Evolutionary conservation across 1,284 basidiomycete species (phyloP).

Genomic region (Abortiporus biennis): DNA sequence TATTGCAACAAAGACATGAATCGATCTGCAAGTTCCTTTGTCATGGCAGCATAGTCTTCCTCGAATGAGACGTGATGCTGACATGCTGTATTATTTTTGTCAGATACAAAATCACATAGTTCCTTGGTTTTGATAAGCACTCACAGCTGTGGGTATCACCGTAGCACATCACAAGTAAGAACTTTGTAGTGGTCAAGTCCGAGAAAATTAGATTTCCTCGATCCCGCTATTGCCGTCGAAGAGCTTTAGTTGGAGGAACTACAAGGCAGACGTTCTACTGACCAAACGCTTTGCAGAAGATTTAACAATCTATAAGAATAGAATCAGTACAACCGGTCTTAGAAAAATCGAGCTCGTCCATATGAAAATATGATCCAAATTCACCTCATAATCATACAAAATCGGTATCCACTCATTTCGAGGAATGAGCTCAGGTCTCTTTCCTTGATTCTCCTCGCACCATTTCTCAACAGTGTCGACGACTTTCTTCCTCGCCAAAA

Average conservation of each 20-base stretch:
- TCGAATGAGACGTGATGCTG: conserved; percentile 15
- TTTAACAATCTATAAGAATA: conserved; percentile 17
- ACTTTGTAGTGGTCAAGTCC: conserved; percentile 20
- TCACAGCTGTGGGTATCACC: conserved; percentile 13
- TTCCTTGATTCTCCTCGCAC: conserved; percentile 9
- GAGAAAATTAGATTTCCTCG: conserved; percentile 28
- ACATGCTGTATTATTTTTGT: conserved; percentile 2
- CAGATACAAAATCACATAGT: not conserved
- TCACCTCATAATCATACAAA: conserved; percentile 23
- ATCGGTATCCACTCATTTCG: conserved; percentile 20
- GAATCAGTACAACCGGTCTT: not conserved
- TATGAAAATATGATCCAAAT: not conserved
- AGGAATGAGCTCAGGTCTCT: not conserved
- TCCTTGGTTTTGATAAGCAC: not conserved
- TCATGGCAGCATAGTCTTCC: conserved; percentile 27
- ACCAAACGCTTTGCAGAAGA: conserved; percentile 19
- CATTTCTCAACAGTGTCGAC: conserved; percentile 19
- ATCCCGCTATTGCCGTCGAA: conserved; percentile 18
- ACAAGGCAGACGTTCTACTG: conserved; percentile 3
- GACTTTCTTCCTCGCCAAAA: conserved; percentile 20
- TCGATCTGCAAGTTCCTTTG: conserved; percentile 25
- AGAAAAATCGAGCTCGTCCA: not conserved
- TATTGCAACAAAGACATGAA: conserved; percentile 23
- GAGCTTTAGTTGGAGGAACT: not conserved
- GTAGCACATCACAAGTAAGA: conserved; percentile 26